Percentiles rank a stretch among this genome's conserved stretches.
Evolutionary conservation across 2,329 filamentous ascomycete species (phyloP).

Genomic region (Talaromyces sp.): DNA sequence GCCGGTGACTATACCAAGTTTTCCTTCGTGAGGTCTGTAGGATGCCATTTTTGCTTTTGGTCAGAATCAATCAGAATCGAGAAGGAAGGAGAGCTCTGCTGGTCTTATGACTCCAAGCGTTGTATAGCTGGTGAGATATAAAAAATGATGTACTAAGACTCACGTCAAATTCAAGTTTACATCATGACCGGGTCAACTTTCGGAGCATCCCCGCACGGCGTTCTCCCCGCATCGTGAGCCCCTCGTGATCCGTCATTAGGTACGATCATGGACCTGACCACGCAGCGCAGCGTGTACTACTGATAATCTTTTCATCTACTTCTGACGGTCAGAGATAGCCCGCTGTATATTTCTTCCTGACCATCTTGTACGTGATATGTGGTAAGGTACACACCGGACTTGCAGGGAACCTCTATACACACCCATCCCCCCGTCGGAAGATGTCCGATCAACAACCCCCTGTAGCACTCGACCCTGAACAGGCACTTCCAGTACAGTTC

Average conservation of each 20-base stretch:
- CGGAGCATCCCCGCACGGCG: slow-evolving; percentile 1
- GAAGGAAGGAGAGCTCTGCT: too few relatives aligned
- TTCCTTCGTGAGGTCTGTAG: slow-evolving; percentile 53
- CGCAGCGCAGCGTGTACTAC: background rate
- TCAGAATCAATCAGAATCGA: too few relatives aligned
- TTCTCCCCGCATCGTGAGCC: background rate
- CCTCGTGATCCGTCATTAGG: background rate
- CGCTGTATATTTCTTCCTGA: background rate
- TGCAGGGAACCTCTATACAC: background rate
- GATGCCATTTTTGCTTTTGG: slow-evolving; percentile 2
- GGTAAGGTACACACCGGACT: background rate
- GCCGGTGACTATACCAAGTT: slow-evolving; percentile 74
- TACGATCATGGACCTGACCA: background rate
- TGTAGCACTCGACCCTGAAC: slow-evolving; percentile 27
- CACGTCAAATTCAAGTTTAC: background rate
- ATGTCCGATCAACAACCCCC: background rate
- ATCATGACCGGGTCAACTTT: background rate
- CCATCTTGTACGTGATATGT: background rate
- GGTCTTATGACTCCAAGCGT: background rate
- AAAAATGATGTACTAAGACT: background rate
- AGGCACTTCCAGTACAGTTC: slow-evolving; percentile 26
- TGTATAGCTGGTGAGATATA: background rate
- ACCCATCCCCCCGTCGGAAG: background rate
- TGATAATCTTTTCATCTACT: background rate
- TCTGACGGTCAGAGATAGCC: background rate